Evolutionary conservation across 331 rosid species (phyloP).

Genomic region (Spiraea crenata): DNA sequence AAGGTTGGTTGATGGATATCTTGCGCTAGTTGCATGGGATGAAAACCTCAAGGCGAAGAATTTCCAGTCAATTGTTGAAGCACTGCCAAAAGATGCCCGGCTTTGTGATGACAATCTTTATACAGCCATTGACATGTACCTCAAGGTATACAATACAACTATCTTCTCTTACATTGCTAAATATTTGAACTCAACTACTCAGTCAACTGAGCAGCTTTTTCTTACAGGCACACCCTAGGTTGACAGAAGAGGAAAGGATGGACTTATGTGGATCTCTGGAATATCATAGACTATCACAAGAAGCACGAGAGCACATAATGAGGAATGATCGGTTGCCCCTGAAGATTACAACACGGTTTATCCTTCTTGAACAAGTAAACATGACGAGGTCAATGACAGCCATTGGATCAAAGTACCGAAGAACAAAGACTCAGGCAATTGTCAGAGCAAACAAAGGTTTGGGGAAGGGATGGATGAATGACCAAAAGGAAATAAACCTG

Average conservation of each 20-base stretch:
- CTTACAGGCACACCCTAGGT: constrained; percentile 64
- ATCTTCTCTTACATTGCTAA: background rate
- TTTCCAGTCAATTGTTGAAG: constrained; percentile 63
- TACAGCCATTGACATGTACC: constrained; percentile 63
- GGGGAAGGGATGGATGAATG: constrained; percentile 32
- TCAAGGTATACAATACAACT: constrained; percentile 47
- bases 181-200: background rate
- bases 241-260: constrained; percentile 57
- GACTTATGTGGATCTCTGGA: constrained; percentile 48
- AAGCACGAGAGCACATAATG: constrained; percentile 61
- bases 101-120: constrained; percentile 56
- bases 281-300: constrained; percentile 68
- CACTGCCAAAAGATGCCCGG: constrained; percentile 64
- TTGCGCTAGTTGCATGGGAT: constrained; percentile 59
- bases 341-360: constrained; percentile 38
- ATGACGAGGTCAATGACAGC: constrained; percentile 41
- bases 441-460: constrained; percentile 38
- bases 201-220: background rate
- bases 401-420: constrained; percentile 29
- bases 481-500: constrained; percentile 44
- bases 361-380: constrained; percentile 60
- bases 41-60: constrained; percentile 40
- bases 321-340: constrained; percentile 57
- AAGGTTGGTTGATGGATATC: constrained; percentile 70
- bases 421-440: constrained; percentile 37